These are phyloP conservation scores for Panicum virgatum DNA, from an alignment of 202 grass and related monocot genomes.

Conservation along the genomic window DNA sequence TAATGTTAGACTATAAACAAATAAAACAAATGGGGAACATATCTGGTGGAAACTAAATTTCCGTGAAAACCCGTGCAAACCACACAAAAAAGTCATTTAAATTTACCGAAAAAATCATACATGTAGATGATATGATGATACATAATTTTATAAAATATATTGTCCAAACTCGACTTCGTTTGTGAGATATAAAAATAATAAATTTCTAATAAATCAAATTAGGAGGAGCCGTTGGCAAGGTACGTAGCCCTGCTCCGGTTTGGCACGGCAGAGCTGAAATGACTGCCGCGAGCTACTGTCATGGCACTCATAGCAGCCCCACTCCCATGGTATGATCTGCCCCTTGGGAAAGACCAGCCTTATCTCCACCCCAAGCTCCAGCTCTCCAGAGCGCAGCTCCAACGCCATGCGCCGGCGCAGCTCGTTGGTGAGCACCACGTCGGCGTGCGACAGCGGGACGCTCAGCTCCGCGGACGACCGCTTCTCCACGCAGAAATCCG, in stretches of 20 bases:
- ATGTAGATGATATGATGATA: too few species aligned
- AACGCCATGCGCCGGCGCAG: not conserved
- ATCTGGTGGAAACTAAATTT: too few species aligned
- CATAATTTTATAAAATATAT: too few species aligned
- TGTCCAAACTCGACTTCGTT: too few species aligned
- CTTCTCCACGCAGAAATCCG: constrained; percentile 2
- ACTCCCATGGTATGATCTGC: too few species aligned
- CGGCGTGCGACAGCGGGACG: not conserved
- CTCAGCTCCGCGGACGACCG: not conserved
- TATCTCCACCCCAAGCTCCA: constrained; percentile 10
- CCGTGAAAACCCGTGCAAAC: too few species aligned
- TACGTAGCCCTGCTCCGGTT: not conserved
- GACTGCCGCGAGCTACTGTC: not conserved
- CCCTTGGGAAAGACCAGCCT: not conserved
- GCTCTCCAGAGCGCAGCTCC: not conserved
- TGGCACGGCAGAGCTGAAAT: not conserved
- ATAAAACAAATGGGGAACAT: too few species aligned
- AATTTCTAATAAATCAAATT: not conserved
- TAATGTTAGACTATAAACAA: too few species aligned
- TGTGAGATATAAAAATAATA: too few species aligned
- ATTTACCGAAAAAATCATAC: too few species aligned
- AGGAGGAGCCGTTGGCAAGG: too few species aligned
- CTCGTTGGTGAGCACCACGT: not conserved
- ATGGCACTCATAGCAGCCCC: not conserved
- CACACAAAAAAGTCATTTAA: too few species aligned